Percentiles rank a stretch among this genome's conserved stretches.
Evolutionary conservation across 176 grass and related monocot genomes (phyloP).

Genomic region (Elaeis guineensis): DNA sequence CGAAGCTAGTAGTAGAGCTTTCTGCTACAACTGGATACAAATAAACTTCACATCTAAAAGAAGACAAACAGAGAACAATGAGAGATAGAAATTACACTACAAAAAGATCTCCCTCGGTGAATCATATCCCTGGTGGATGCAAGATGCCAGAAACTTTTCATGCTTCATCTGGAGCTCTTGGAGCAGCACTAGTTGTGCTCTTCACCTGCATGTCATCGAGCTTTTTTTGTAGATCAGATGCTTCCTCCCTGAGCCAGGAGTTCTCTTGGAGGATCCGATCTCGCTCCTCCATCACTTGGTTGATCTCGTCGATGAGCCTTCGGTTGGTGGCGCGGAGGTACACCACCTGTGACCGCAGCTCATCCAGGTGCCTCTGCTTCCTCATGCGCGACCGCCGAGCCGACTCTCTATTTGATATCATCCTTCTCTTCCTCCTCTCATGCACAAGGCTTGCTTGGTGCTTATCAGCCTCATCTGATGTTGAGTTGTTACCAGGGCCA

Average conservation of each 20-base stretch:
- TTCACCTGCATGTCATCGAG: constrained; percentile 16
- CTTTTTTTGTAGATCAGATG: constrained; percentile 36
- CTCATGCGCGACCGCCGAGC: constrained; percentile 66
- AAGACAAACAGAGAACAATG: too few relatives aligned
- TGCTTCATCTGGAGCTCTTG: too few relatives aligned
- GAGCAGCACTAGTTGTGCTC: too few relatives aligned
- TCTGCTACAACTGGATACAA: too few relatives aligned
- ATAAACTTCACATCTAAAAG: too few relatives aligned
- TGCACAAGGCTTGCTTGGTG: constrained; percentile 25
- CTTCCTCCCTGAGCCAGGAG: constrained; percentile 41
- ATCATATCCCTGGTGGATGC: too few relatives aligned
- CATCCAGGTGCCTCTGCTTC: constrained; percentile 65
- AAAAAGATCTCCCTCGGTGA: too few relatives aligned
- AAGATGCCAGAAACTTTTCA: too few relatives aligned
- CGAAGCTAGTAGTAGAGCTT: too few relatives aligned
- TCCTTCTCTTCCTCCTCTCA: constrained; percentile 61
- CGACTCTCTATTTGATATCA: constrained; percentile 81
- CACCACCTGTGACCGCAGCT: constrained; percentile 43
- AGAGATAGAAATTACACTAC: too few relatives aligned
- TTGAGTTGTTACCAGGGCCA: constrained; percentile 12
- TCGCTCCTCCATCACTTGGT: constrained; percentile 27
- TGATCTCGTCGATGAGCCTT: constrained; percentile 61
- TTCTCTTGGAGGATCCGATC: constrained; percentile 42
- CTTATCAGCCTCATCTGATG: constrained; percentile 34
- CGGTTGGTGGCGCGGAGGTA: constrained; percentile 40